These are phyloP conservation scores for Phaseolus coccineus DNA, from an alignment of 331 rosid species.

Conservation along the genomic window DNA sequence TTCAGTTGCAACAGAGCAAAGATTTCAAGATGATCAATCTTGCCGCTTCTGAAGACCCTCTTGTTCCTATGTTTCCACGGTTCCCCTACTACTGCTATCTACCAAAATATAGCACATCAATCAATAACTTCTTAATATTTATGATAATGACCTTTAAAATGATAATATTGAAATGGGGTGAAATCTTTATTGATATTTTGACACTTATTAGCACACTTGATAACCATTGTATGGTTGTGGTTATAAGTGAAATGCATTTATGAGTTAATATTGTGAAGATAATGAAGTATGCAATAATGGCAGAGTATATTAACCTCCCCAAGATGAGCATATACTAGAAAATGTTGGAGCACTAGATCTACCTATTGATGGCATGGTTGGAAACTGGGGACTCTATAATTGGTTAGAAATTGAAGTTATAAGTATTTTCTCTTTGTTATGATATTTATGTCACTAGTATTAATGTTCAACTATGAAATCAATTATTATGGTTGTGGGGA, in stretches of 20 bases:
- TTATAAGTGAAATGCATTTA: neutral
- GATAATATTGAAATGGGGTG: neutral
- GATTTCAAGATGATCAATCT: no score
- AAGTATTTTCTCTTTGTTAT: neutral
- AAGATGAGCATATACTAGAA: neutral
- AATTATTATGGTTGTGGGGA: conserved; percentile 37
- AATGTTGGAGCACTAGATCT: neutral
- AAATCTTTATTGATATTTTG: neutral
- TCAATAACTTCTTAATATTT: no score
- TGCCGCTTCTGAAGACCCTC: no score
- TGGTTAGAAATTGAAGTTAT: neutral
- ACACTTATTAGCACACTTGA: neutral
- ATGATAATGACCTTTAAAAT: neutral
- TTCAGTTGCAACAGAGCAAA: no score
- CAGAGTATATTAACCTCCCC: no score
- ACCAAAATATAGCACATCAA: no score
- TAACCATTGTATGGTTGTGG: no score
- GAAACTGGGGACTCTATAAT: conserved; percentile 15
- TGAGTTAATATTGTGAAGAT: neutral
- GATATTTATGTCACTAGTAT: neutral
- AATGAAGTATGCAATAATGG: neutral
- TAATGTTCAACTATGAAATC: neutral
- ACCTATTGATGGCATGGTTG: neutral
- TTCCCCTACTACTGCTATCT: no score
- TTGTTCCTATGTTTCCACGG: no score